Conservation (phyloP, 352 stramenopile genomes). For the Stephanocyclus meneghinianus region DNA sequence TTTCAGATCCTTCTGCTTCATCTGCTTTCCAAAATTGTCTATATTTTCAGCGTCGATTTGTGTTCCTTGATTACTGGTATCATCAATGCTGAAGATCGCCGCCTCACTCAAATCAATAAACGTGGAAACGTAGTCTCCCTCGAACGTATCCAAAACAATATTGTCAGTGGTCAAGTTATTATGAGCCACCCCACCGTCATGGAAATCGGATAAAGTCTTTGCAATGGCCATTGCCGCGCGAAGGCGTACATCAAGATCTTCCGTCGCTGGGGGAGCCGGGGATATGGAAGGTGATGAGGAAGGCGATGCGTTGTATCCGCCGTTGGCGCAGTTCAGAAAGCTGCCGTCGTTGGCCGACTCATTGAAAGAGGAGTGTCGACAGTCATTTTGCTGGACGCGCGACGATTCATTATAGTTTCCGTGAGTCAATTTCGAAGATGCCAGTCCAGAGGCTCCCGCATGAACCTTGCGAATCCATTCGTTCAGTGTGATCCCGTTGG, state of each 20-base stretch:
- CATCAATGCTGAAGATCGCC: background rate
- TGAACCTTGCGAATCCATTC: constrained; percentile 35
- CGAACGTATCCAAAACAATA: constrained; percentile 28
- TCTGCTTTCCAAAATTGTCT: constrained; percentile 15
- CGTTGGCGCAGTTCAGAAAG: no score
- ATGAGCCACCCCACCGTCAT: constrained; percentile 31
- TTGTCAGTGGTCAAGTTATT: constrained; percentile 37
- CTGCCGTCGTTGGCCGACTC: no score
- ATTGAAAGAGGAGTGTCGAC: no score
- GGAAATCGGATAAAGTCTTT: constrained; percentile 46
- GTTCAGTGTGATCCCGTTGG: constrained; percentile 22
- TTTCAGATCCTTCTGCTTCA: constrained; percentile 15
- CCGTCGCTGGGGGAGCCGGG: background rate
- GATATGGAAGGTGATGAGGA: no score
- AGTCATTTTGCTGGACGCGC: no score
- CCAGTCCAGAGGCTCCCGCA: no score
- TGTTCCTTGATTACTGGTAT: background rate
- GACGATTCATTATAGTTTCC: no score
- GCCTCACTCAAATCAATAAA: constrained; percentile 34
- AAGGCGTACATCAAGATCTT: constrained; percentile 11
- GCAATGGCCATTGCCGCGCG: constrained; percentile 35
- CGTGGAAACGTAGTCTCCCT: constrained; percentile 39
- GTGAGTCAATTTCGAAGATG: no score
- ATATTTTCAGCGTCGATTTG: no score
- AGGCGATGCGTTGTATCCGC: no score